Evolutionary conservation across 1,284 basidiomycete species (phyloP), one percentile per base, ranked within the genome.

Genomic region (Ustilago loliicola): DNA sequence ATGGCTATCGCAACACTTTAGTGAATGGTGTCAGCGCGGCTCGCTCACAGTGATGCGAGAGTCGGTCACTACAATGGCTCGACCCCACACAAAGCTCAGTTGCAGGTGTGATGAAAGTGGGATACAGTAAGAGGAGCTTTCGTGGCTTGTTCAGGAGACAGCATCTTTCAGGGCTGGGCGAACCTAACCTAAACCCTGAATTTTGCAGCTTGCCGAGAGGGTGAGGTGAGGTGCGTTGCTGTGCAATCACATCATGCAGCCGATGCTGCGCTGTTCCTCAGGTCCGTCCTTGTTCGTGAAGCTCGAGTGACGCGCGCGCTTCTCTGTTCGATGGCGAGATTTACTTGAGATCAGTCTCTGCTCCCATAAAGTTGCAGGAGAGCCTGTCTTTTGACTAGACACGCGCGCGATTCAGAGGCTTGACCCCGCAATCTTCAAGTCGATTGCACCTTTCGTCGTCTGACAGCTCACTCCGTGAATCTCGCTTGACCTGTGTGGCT

Each of bases 281-380:
- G 7, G 10, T 25, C 23, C 36, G 23, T 48, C 52, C 29, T 27
- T 55, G 53, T 23, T n/a, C 17, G 4, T 29, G 17, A 4, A 19
- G n/a, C 50, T 29, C 53, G 21, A 17, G 15, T 40, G 34, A 40
- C 53, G 53, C 53, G 21, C 21, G 36, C 53, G 8, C n/a, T n/a
- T 17, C 34, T 8, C 48, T 50, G 34, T 25, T 54, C n/a, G 52
- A 54, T 54, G 52, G 52, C n/a, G 32, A 54, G 52, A 34, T 54
- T 27, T 10, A 23, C 36, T 25, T n/a, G 19, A 55, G 34, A 40
- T 55, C 53, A 34, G 34, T 55, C 13, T 36, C 53, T 55, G 36
- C 53, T 40, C 34, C 27, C 15, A 52, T 19, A 17, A 36, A 36
- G 19, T 11, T 21, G 21, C 42, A 45, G 7, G 6, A 17, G 32